Percentiles rank a stretch among this genome's conserved stretches.
phyloP scores from a whole-genome alignment of 768 basidiomycete genomes.

The Sporobolomyces phaffii region DNA sequence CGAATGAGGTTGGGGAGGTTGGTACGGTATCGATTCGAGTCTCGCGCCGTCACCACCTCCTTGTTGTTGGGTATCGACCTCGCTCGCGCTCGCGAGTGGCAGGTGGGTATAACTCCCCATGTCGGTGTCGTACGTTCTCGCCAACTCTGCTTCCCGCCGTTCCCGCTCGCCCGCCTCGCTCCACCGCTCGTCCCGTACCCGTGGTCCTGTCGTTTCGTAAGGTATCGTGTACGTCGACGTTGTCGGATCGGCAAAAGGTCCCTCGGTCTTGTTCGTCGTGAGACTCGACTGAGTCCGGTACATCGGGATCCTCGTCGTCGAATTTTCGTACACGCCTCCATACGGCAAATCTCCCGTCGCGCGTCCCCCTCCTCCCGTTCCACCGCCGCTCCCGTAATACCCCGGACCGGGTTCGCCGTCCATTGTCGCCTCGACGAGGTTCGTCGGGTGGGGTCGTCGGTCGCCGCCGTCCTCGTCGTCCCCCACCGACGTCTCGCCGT shows the following conservation, averaged over 20 bases:
- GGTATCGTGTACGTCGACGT: conserved; percentile 7
- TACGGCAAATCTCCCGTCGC: conserved; percentile 6
- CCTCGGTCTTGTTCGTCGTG: not conserved
- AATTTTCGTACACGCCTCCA: conserved; percentile 4
- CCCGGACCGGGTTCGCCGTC: conserved; percentile 6
- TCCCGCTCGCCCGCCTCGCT: conserved; percentile 4
- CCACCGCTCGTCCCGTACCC: not conserved
- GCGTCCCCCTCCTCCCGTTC: not conserved
- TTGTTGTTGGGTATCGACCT: conserved; percentile 3
- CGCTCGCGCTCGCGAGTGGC: conserved; percentile 21
- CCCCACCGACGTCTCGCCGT: not conserved
- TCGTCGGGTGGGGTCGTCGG: conserved; percentile 5
- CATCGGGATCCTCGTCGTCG: conserved; percentile 11
- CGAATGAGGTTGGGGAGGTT: not conserved
- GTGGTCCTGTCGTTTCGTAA: not conserved
- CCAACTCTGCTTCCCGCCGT: not conserved
- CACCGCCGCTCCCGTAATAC: not conserved
- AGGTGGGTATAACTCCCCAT: not conserved
- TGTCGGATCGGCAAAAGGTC: conserved; percentile 5
- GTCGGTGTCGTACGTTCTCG: not conserved
- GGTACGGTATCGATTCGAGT: not conserved
- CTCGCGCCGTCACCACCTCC: not conserved
- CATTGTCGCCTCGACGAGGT: conserved; percentile 10
- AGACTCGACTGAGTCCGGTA: not conserved
- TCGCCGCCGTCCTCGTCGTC: too few species aligned